phyloP scores from a whole-genome alignment of 371 early-diverging fungal genomes.

The Mortierella sp. region DNA sequence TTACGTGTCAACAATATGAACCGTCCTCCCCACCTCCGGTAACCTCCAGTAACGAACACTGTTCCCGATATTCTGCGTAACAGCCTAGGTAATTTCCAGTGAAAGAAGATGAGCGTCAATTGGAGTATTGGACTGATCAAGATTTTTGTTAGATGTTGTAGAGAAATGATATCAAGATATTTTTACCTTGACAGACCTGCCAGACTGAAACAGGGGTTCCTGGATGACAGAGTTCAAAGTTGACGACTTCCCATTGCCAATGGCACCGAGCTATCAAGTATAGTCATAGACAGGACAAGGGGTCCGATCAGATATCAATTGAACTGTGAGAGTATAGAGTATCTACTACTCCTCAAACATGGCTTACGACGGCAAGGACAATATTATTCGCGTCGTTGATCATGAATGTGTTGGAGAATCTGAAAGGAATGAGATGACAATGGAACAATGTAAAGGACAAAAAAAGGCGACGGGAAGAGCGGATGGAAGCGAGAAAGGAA shows the following conservation, averaged over 20 bases:
- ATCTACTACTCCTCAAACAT: too few relatives aligned
- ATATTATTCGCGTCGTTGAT: slow-evolving; percentile 53
- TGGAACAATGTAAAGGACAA: background rate
- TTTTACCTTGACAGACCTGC: slow-evolving; percentile 50
- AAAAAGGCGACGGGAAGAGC: background rate
- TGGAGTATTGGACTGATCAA: too few relatives aligned
- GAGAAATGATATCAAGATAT: background rate
- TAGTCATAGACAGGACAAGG: too few relatives aligned
- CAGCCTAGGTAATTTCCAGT: slow-evolving; percentile 20
- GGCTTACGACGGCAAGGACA: slow-evolving; percentile 46
- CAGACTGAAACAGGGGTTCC: slow-evolving; percentile 55
- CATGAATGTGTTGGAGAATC: slow-evolving; percentile 12
- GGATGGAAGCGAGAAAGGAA: background rate
- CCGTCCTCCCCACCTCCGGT: slow-evolving; percentile 50
- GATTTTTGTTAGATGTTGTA: too few relatives aligned
- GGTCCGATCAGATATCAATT: too few relatives aligned
- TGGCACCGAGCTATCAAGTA: slow-evolving; percentile 40
- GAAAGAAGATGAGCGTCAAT: background rate
- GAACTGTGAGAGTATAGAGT: too few relatives aligned
- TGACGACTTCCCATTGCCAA: slow-evolving; percentile 55
- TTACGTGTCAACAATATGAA: slow-evolving; percentile 57
- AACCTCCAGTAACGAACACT: slow-evolving; percentile 50
- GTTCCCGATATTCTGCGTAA: slow-evolving; percentile 49
- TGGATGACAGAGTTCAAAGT: slow-evolving; percentile 55
- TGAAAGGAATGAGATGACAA: background rate